Evolutionary conservation across 164 flowering plant species (phyloP).

Genomic region (Nymphaea colorata): DNA sequence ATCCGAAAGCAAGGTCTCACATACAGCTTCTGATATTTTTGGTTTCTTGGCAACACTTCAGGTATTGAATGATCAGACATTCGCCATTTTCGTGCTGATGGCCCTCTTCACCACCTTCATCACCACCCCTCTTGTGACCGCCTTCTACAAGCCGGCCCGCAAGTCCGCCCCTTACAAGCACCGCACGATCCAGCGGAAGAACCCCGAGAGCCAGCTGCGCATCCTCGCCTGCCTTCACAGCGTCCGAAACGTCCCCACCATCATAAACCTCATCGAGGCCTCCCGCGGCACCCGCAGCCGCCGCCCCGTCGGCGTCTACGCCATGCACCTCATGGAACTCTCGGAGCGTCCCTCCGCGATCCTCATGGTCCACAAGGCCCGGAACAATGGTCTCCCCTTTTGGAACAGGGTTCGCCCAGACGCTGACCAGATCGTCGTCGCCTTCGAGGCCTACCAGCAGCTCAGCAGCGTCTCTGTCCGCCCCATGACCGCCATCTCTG

Average conservation of each 20-base stretch:
- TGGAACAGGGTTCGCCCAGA: slow-evolving; percentile 31
- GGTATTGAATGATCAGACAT: slow-evolving; percentile 75
- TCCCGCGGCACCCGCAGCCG: slow-evolving; percentile 40
- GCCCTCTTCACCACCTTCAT: slow-evolving; percentile 75
- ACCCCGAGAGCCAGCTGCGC: slow-evolving; percentile 22
- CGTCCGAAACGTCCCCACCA: slow-evolving; percentile 31
- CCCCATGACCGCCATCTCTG: slow-evolving; percentile 47
- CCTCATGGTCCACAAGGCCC: slow-evolving; percentile 57
- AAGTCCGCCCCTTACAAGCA: slow-evolving; percentile 13
- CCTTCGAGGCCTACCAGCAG: slow-evolving; percentile 47
- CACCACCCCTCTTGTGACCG: slow-evolving; percentile 53
- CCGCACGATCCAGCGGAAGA: slow-evolving; percentile 10
- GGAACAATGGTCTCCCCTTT: slow-evolving; percentile 60
- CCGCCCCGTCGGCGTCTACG: slow-evolving; percentile 36
- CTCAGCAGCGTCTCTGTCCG: slow-evolving; percentile 42
- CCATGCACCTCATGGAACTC: slow-evolving; percentile 72
- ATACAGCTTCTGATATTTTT: too few relatives aligned
- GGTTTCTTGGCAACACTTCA: slow-evolving; percentile 9
- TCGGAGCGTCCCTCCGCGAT: slow-evolving; percentile 73
- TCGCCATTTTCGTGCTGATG: slow-evolving; percentile 65
- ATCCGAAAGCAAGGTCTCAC: too few relatives aligned
- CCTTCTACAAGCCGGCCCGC: slow-evolving; percentile 33
- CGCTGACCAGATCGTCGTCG: slow-evolving; percentile 35
- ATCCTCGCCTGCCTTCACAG: slow-evolving; percentile 51
- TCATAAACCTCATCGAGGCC: slow-evolving; percentile 50